A percentile compares a stretch with the other conserved stretches of the same genome.
Evolutionary conservation across 306 rosid genomes (phyloP).

Genomic region (Luffa acutangula): DNA sequence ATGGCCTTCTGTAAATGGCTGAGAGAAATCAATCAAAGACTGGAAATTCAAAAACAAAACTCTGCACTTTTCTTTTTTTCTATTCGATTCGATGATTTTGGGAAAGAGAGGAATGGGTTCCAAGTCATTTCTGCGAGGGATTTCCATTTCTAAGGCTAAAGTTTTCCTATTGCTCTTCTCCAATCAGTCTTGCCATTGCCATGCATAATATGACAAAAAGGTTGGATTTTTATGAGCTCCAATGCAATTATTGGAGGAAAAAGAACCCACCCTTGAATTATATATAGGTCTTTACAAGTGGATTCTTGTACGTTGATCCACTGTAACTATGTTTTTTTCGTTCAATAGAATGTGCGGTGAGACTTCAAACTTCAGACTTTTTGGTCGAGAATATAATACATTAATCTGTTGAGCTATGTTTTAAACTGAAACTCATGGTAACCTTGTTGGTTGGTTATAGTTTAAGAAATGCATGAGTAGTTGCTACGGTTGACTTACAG

Average conservation of each 20-base stretch:
- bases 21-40: not conserved
- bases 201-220: slow-evolving; percentile 5
- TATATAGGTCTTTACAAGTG: no score
- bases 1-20: slow-evolving; percentile 9
- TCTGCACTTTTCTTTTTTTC: not conserved
- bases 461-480: no score
- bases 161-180: not conserved
- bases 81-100: not conserved
- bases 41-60: not conserved
- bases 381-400: no score
- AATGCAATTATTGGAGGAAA: not conserved
- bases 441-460: no score
- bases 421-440: no score
- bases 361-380: no score
- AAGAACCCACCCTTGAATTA: not conserved
- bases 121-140: slow-evolving; percentile 1
- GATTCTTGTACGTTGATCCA: no score
- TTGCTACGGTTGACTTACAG: no score
- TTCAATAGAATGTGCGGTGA: no score
- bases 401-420: no score
- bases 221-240: not conserved
- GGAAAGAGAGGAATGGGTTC: not conserved
- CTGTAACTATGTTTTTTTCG: no score
- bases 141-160: not conserved
- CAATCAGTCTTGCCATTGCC: not conserved